phyloP scores from a whole-genome alignment of 2,329 filamentous ascomycete species.

The Calonectria leucothoes region DNA sequence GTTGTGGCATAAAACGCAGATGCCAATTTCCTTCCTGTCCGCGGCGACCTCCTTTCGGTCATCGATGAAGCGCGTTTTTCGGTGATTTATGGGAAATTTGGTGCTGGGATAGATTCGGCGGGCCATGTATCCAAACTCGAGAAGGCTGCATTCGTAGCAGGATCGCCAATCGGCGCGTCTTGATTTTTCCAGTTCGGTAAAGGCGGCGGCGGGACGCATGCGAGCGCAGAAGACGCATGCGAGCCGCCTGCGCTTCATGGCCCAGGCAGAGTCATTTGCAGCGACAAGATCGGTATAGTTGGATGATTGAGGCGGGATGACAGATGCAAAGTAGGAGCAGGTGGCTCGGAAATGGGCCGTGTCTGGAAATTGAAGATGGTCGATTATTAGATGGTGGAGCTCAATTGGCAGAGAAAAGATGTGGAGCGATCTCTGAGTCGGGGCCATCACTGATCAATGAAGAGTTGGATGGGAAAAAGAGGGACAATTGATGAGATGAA shows the following conservation, averaged over 20 bases:
- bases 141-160: not conserved
- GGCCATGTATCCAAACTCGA: not conserved
- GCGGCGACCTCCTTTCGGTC: not conserved
- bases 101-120: not conserved
- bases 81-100: not conserved
- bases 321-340: not conserved
- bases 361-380: not conserved
- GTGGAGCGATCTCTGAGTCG: not conserved
- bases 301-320: not conserved
- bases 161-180: not conserved
- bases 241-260: not conserved
- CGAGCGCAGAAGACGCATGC: not conserved
- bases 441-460: not conserved
- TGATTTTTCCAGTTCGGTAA: not conserved
- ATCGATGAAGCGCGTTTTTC: not conserved
- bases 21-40: not conserved
- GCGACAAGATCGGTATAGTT: not conserved
- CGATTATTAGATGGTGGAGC: not conserved
- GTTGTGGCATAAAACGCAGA: not conserved
- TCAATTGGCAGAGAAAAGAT: not conserved
- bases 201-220: not conserved
- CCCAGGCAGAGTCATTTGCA: not conserved
- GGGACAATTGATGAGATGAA: not conserved
- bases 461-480: not conserved
- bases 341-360: not conserved